Evolutionary conservation across 192 early-diverging fungal species (phyloP).

Genomic region (Geranomyces variabilis): DNA sequence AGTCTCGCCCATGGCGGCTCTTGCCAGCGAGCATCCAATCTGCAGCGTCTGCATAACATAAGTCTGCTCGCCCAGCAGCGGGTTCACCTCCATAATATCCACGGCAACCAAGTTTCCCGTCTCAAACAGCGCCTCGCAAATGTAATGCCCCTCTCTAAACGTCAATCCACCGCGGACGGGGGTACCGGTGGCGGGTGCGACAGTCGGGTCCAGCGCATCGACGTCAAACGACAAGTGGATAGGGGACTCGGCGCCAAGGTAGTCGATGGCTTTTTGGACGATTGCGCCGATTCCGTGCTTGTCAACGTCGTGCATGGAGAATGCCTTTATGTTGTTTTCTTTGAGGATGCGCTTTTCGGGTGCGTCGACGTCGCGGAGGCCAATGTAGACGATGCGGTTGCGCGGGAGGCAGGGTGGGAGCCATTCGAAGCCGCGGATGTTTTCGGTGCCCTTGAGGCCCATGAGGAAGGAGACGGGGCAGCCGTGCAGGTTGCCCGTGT

Average conservation of each 20-base stretch:
- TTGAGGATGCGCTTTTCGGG: conserved; percentile 84
- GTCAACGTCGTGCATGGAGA: conserved; percentile 96
- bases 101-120: conserved; percentile 87
- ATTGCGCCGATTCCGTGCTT: conserved; percentile 89
- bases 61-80: conserved; percentile 71
- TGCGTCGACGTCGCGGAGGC: conserved; percentile 90
- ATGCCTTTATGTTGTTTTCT: conserved; percentile 86
- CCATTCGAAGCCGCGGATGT: conserved; percentile 74
- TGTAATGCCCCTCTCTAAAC: conserved; percentile 97
- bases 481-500: conserved; percentile 92
- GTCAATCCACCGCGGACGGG: conserved; percentile 93
- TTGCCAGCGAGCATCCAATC: conserved; percentile 82
- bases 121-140: conserved; percentile 87
- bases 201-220: conserved; percentile 91
- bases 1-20: conserved; percentile 83
- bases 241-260: conserved; percentile 74
- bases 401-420: conserved; percentile 73
- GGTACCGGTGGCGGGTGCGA: conserved; percentile 93
- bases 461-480: conserved; percentile 91
- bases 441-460: conserved; percentile 67
- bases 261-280: conserved; percentile 89
- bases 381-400: conserved; percentile 91
- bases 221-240: conserved; percentile 95
- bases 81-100: conserved; percentile 97
- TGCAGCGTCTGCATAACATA: conserved; percentile 79